Evolutionary conservation across 768 basidiomycete genomes (phyloP).

Genomic region (Tylopilus vinaceipallidus): DNA sequence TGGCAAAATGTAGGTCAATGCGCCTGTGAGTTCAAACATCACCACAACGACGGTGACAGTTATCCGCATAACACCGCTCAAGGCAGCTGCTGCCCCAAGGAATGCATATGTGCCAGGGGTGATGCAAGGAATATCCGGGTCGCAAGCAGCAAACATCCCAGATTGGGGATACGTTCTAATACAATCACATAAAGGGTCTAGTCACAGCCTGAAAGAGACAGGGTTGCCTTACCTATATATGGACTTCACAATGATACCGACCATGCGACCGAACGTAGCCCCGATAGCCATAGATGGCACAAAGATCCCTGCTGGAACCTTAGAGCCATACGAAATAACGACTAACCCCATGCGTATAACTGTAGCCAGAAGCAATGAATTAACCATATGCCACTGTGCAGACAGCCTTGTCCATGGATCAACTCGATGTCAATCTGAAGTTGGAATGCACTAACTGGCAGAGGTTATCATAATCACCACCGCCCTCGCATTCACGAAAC

Average conservation of each 20-base stretch:
- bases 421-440: constrained; percentile 1
- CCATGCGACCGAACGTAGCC: constrained; percentile 94
- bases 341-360: constrained; percentile 85
- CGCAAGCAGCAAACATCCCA: constrained; percentile 87
- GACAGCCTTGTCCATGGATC: constrained; percentile 54
- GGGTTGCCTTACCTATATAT: constrained; percentile 67
- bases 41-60: constrained; percentile 98
- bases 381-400: constrained; percentile 92
- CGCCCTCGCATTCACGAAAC: constrained; percentile 94
- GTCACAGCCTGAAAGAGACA: not conserved
- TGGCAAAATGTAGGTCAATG: constrained; percentile 93
- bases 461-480: constrained; percentile 84
- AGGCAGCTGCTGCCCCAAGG: constrained; percentile 91
- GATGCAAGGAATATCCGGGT: constrained; percentile 92
- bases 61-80: constrained; percentile 95
- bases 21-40: constrained; percentile 98
- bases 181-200: not conserved
- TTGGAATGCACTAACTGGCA: constrained; percentile 75
- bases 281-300: constrained; percentile 99
- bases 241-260: constrained; percentile 95
- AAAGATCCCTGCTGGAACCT: constrained; percentile 97
- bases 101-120: constrained; percentile 99
- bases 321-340: constrained; percentile 91
- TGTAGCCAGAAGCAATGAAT: constrained; percentile 88
- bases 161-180: constrained; percentile 75